Conservation (phyloP, 768 basidiomycete genomes). For the Phlebiopsis gigantea region DNA sequence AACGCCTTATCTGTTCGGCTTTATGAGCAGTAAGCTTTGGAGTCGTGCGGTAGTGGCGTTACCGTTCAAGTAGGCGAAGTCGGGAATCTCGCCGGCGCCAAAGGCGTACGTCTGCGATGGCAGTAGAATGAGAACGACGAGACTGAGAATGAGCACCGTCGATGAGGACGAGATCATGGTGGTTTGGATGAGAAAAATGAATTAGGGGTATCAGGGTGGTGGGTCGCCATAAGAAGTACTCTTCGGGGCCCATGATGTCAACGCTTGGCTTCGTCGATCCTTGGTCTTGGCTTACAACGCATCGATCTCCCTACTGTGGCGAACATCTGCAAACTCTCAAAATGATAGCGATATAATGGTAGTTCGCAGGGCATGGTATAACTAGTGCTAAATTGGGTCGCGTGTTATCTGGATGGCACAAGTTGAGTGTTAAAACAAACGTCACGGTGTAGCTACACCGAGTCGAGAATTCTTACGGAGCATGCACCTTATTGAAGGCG, state of each 20-base stretch:
- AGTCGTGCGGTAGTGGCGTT: constrained; percentile 6
- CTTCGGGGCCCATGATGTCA: constrained; percentile 5
- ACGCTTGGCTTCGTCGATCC: constrained; percentile 3
- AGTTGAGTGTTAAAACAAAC: no score
- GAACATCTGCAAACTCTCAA: no score
- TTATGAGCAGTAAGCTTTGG: background rate
- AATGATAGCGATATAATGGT: no score
- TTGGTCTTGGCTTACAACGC: background rate
- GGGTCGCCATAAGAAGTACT: background rate
- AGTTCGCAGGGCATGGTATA: no score
- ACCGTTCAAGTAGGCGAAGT: constrained; percentile 65
- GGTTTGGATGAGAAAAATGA: constrained; percentile 4
- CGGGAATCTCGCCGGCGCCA: constrained; percentile 67
- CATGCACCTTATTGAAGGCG: no score
- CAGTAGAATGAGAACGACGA: constrained; percentile 32
- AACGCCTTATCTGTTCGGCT: constrained; percentile 56
- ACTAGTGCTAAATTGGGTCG: no score
- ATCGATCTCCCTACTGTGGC: no score
- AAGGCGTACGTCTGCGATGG: constrained; percentile 45
- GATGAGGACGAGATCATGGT: constrained; percentile 19
- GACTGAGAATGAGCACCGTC: constrained; percentile 19
- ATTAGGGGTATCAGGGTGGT: background rate
- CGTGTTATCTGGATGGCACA: no score
- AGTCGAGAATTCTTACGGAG: no score
- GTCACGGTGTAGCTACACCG: no score